These are phyloP conservation scores for Begonia loranthoides DNA, from an alignment of 306 rosid species.

Conservation along the genomic window DNA sequence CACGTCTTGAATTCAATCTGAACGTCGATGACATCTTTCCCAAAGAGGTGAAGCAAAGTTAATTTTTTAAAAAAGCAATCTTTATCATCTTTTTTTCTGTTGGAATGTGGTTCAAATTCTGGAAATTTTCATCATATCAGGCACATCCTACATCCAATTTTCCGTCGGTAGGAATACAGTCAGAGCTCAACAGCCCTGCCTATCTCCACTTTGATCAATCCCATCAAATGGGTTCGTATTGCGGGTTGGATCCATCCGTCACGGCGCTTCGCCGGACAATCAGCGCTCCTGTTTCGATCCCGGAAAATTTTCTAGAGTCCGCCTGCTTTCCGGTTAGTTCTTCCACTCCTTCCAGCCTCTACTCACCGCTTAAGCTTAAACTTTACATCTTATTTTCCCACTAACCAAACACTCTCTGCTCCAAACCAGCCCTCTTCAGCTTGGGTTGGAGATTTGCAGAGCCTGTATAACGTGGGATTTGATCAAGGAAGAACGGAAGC, in stretches of 20 bases:
- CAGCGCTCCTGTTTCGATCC: slow-evolving; percentile 43
- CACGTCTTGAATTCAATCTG: slow-evolving; percentile 66
- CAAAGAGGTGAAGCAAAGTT: slow-evolving; percentile 52
- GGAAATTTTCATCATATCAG: no score
- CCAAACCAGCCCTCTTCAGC: slow-evolving; percentile 12
- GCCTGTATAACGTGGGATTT: slow-evolving; percentile 7
- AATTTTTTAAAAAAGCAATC: not conserved
- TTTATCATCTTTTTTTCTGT: not conserved
- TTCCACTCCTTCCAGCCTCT: not conserved
- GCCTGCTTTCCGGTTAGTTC: slow-evolving; percentile 47
- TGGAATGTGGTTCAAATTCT: slow-evolving; percentile 12
- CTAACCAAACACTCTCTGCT: not conserved
- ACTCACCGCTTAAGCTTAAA: not conserved
- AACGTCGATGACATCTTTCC: slow-evolving; percentile 51
- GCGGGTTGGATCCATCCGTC: slow-evolving; percentile 45
- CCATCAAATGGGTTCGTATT: slow-evolving; percentile 44
- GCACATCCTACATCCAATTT: slow-evolving; percentile 34
- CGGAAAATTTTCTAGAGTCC: slow-evolving; percentile 50
- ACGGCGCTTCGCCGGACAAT: slow-evolving; percentile 37
- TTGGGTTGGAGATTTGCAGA: slow-evolving; percentile 15
- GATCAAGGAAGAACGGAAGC: slow-evolving; percentile 11
- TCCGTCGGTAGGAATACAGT: slow-evolving; percentile 35
- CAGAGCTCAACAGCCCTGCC: slow-evolving; percentile 42
- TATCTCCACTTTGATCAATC: slow-evolving; percentile 46
- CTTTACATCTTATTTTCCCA: not conserved